Evolutionary conservation across 1,139 yeast species (phyloP), one percentile per base, ranked within the genome.

Genomic region (Waltiozyma sp.): DNA sequence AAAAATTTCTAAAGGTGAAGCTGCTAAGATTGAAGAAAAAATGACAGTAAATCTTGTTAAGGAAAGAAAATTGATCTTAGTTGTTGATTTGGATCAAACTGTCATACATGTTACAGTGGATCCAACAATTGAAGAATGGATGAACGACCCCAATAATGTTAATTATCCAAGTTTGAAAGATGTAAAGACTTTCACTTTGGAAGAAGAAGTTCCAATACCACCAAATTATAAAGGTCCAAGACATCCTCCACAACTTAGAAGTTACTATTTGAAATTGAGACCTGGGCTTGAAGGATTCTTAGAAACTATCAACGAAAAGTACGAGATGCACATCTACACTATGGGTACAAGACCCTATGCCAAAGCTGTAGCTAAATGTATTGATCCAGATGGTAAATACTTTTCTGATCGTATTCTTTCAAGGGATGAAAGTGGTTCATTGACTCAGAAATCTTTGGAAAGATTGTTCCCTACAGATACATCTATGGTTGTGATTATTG

Each of bases 291-390:
- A 72, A 42, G 79, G 77, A 42, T 91, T 91, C 59, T 70, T 91
- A 44, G 73, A 72, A 43, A 68, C 69, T 42, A 73, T 87, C 49
- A 69, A 81, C 6, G 63, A 78, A 40, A 64, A 74, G 43, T 91
- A 84, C 59, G 98, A 91, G 63, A 69, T 91, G 72, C 98, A 91
- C 61, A 87, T 91, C 38, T 91, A 91, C 61, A 91, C 99, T 9
- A 91, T 91, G 99, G 98, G 98, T n/a, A 93, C 98, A 3, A 69
- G 95, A 49, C 81, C 91, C 38, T 91, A 91, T 63, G 99, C 99
- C 0, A 72, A 79, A 42, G 85, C 91, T 18, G 85, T 93, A 49
- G 95, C 97, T 28, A 76, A 78, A 45, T 82, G 93, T 36, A 88
- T 93, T 42, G 99, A 91, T 56, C 98, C 98, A 0, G 78, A 75